Evolutionary conservation across 2,329 filamentous ascomycete species (phyloP), one percentile per base, ranked within the genome.

Genomic region (Aspergillus sp.): DNA sequence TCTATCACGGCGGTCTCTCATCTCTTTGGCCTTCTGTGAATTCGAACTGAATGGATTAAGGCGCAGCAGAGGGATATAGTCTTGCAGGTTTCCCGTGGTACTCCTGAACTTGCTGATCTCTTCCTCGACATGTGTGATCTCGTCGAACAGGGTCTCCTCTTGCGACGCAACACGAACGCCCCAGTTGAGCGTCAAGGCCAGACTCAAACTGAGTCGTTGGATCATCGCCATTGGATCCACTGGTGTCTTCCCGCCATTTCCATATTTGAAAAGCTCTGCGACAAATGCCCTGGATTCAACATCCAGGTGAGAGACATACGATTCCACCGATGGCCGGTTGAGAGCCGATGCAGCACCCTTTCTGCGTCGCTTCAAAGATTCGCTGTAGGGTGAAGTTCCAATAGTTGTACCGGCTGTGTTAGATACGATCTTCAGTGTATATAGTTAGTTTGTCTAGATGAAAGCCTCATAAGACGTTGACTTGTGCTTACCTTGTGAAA

Each of bases 71-170:
- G 86, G 86, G 6, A 90, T 78, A 50, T 90, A 90, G 58, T 91
- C 87, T 55, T 88, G 83, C 73, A 85, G 83, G 56, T 90, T 90
- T 56, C 88, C 86, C 40, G 82, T 86, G 1, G 85, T 89, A n/a
- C 79, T 85, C 37, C 87, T 72, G 51, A 89, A 83, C 49, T 83
- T 84, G 43, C 81, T 84, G 37, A 91, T 82, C 28, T 81, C 81
- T 26, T 85, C 77, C 59, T 90, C 87, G 2, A 90, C 86, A 36
- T 83, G 73, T 0, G 83, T 81, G 47, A 91, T 89, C 57, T 90
- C 87, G 8, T 79, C 72, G 8, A 90, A 75, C 11, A 90, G 68
- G 27, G 76, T 72, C 50, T 83, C 79, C 0, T 83, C 70, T 43
- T 81, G 74, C 11, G 73, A 78, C 9, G 70, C 72, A 61, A 86